These are phyloP conservation scores for Abrus pulchellus DNA, from an alignment of 306 rosid genomes.

Conservation along the genomic window DNA sequence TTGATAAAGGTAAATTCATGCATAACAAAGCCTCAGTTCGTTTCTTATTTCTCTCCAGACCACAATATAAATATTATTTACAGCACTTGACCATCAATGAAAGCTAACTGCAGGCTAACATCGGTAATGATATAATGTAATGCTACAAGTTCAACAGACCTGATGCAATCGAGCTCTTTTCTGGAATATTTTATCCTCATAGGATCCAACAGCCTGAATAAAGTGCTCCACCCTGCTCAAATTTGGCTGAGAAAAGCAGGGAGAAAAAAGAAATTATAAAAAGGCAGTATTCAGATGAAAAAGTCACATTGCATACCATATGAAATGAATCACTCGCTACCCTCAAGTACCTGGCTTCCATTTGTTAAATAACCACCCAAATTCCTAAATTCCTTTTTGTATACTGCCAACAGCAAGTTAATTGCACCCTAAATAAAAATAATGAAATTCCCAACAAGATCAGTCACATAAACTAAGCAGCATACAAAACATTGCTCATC, in stretches of 20 bases:
- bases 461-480: conserved; percentile 23
- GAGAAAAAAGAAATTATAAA: conserved; percentile 13
- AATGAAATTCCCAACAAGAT: conserved; percentile 28
- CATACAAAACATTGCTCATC: background rate
- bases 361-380: conserved; percentile 93
- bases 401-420: conserved; percentile 88
- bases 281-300: conserved; percentile 12
- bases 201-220: conserved; percentile 94
- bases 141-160: conserved; percentile 57
- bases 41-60: background rate
- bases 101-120: conserved; percentile 11
- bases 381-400: conserved; percentile 81
- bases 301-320: conserved; percentile 13
- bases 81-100: conserved; percentile 7
- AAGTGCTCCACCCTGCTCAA: conserved; percentile 83
- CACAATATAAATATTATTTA: background rate
- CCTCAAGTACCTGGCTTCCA: conserved; percentile 76
- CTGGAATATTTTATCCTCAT: conserved; percentile 90
- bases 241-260: conserved; percentile 67
- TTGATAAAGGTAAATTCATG: background rate
- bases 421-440: conserved; percentile 81
- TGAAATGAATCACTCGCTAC: background rate
- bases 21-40: background rate
- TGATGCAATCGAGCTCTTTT: conserved; percentile 89
- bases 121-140: conserved; percentile 1